A percentile compares a stretch with the other conserved stretches of the same genome.
Conservation (phyloP, 345 rosid species). For the Euphorbia lathyris region DNA sequence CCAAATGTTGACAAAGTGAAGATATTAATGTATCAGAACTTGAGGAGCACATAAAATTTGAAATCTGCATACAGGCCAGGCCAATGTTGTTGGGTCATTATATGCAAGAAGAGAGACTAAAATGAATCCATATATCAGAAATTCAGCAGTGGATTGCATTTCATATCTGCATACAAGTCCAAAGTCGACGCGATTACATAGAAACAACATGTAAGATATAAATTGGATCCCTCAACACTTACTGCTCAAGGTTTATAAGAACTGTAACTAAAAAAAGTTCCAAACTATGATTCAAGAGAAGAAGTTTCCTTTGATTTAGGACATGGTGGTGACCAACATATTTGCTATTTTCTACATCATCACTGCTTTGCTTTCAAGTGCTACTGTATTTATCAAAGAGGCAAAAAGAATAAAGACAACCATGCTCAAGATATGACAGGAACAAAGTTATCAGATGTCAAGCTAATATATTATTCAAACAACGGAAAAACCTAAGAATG, state of each 20-base stretch:
- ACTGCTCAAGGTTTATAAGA: background rate
- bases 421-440: slow-evolving; percentile 11
- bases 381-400: slow-evolving; percentile 1
- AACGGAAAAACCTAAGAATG: background rate
- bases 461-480: background rate
- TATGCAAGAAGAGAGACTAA: background rate
- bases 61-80: too few species aligned
- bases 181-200: slow-evolving; percentile 3
- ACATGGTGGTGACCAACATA: background rate
- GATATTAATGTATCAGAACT: too few species aligned
- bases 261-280: background rate
- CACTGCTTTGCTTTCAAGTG: background rate
- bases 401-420: slow-evolving; percentile 3
- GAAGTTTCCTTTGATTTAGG: background rate
- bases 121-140: slow-evolving; percentile 6
- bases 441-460: slow-evolving; percentile 2
- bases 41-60: too few species aligned
- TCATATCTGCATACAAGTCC: slow-evolving; percentile 5
- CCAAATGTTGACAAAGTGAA: background rate
- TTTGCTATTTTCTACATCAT: background rate
- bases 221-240: background rate
- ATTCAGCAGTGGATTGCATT: background rate
- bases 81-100: background rate
- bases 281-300: background rate
- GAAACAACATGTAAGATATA: slow-evolving; percentile 3